phyloP scores from a whole-genome alignment of 495 filamentous ascomycete species.

The Lindgomyces ingoldianus region DNA sequence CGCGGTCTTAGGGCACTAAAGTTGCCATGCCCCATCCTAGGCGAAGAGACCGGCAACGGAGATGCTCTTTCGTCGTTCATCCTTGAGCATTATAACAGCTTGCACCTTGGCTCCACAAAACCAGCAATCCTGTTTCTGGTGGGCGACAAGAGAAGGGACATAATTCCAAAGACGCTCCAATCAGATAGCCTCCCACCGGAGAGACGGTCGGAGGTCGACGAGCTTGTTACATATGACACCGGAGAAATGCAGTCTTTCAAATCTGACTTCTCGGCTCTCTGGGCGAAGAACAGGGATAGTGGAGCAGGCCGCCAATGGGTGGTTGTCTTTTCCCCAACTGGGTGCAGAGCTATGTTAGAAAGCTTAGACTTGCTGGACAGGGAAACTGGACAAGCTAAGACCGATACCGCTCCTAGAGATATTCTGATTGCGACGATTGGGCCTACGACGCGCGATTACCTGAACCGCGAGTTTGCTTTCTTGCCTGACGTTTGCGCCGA shows the following conservation, averaged over 20 bases:
- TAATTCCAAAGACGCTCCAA: constrained; percentile 80
- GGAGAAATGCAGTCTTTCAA: constrained; percentile 74
- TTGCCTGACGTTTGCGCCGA: constrained; percentile 80
- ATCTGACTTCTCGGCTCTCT: constrained; percentile 57
- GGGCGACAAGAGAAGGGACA: constrained; percentile 80
- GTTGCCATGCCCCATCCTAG: constrained; percentile 48
- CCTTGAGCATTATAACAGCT: constrained; percentile 64
- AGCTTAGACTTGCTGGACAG: constrained; percentile 60
- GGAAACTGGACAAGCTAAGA: constrained; percentile 46
- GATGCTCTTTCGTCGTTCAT: constrained; percentile 76
- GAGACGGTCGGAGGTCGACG: constrained; percentile 64
- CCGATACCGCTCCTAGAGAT: constrained; percentile 27
- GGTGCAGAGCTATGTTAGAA: constrained; percentile 77
- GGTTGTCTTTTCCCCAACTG: constrained; percentile 90
- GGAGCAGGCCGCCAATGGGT: constrained; percentile 63
- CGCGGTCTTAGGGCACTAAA: constrained; percentile 65
- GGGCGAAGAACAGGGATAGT: constrained; percentile 45
- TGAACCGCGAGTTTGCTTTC: constrained; percentile 65
- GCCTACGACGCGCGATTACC: constrained; percentile 81
- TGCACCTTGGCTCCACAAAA: constrained; percentile 43
- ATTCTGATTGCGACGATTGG: constrained; percentile 77
- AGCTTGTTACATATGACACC: constrained; percentile 84
- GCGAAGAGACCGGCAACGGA: constrained; percentile 78
- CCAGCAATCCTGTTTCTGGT: constrained; percentile 80
- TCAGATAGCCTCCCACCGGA: constrained; percentile 46